A percentile compares a stretch with the other conserved stretches of the same genome.
Evolutionary conservation across 2,329 filamentous ascomycete genomes (phyloP).

Genomic region (Alternaria conjuncta): DNA sequence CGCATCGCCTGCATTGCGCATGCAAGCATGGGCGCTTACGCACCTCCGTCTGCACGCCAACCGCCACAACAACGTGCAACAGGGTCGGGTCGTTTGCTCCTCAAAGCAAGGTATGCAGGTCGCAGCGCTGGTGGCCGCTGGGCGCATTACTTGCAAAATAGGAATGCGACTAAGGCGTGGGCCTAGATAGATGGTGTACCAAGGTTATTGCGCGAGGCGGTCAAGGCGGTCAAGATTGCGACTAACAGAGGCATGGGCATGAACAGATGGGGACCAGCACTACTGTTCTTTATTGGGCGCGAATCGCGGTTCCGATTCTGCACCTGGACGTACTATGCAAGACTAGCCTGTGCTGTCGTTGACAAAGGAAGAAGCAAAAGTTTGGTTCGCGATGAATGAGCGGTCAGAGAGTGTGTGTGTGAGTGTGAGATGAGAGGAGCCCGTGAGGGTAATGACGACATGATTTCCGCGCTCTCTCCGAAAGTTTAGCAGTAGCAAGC

Average conservation of each 20-base stretch:
- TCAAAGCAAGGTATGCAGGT: background rate
- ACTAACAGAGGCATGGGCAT: background rate
- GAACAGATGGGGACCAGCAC: background rate
- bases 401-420: background rate
- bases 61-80: conserved; percentile 15
- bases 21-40: conserved; percentile 13
- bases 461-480: background rate
- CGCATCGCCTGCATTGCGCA: background rate
- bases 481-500: background rate
- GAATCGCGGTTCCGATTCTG: background rate
- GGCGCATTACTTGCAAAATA: background rate
- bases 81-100: background rate
- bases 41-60: background rate
- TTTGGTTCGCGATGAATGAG: background rate
- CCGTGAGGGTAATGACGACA: conserved; percentile 4
- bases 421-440: background rate
- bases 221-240: conserved; percentile 7
- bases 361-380: background rate
- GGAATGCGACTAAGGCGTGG: background rate
- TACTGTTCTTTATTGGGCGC: background rate
- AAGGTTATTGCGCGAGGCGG: conserved; percentile 2
- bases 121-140: background rate
- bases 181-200: background rate
- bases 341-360: background rate
- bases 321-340: background rate